These are phyloP conservation scores for Ascochyta clinopodiicola DNA, from an alignment of 2,329 filamentous ascomycete genomes.

Conservation along the genomic window DNA sequence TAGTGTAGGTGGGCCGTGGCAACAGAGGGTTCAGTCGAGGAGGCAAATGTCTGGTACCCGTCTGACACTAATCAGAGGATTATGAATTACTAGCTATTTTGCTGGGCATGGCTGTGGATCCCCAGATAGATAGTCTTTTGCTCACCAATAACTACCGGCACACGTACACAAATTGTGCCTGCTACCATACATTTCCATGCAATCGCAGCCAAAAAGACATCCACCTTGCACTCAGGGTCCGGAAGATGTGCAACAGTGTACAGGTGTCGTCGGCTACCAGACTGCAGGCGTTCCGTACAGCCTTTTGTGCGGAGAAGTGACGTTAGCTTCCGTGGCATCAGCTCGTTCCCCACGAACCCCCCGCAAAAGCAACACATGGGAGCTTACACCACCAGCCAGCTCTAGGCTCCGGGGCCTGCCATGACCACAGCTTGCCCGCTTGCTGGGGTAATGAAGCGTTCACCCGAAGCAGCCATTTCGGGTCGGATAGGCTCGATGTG, in stretches of 20 bases:
- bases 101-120: no score
- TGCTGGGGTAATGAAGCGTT: conserved; percentile 38
- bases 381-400: conserved; percentile 15
- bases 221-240: conserved; percentile 20
- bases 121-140: no score
- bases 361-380: conserved; percentile 23
- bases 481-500: conserved; percentile 24
- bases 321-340: conserved; percentile 20
- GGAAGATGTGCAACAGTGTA: neutral
- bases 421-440: neutral
- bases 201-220: neutral
- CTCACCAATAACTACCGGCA: no score
- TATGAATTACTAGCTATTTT: no score
- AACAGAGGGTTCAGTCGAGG: no score
- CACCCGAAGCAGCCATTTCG: conserved; percentile 30
- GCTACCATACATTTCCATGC: neutral
- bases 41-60: no score
- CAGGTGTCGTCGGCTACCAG: conserved; percentile 15
- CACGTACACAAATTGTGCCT: no score
- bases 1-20: no score
- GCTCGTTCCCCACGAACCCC: conserved; percentile 10
- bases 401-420: conserved; percentile 8
- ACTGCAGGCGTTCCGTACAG: conserved; percentile 15
- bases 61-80: no score
- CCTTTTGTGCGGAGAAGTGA: conserved; percentile 34